Base-by-base conservation (phyloP, 2,329 filamentous ascomycete species). In the Anthostomella pinea region DNA sequence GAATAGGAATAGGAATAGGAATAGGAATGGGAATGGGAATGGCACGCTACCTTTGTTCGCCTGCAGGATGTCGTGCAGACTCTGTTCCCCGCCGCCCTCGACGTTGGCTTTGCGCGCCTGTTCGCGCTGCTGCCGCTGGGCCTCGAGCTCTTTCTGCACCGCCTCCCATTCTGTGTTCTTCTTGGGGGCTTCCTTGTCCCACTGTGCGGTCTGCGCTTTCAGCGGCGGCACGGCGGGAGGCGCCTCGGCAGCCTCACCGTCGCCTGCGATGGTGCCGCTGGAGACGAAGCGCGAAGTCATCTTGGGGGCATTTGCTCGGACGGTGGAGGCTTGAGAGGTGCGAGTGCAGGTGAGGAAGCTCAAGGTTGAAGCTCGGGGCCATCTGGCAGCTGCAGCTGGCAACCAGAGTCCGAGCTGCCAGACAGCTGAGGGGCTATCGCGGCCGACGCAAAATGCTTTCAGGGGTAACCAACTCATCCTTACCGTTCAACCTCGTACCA, bases 11-110 rank as follows among this genome's bases (percentile, higher is more conserved):
- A 35, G n/a, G 38, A 35, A 27, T 23, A 15, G 25, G 16, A 31
- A 33, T 38, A 35, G 23, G 28, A 23, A 13, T 18, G 30, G 16
- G 21, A 33, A 35, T 27, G 17, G 18, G 31, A 42, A 31, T 37
- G 38, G 23, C 20, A 31, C 23, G 22, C 13, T 36, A 55, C 53
- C 53, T 77, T 90, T 91, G 63, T 93, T 93, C 27, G 83, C 86
- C 64, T 91, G 83, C 33, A 93, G 63, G 2, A 85, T 73, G 27
- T 90, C 87, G 57, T 75, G 93, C 18, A 93, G 69, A 33, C 73
- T 81, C 62, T 75, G 81, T 49, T 83, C 76, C 21, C 66, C 68
- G 13, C 68, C 63, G 22, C 44, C 43, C 28, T 64, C 58, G 2
- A 66, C 67, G 22, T 61, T 62, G 43, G 59, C 56, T 10, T 66